A percentile compares a stretch with the other conserved stretches of the same genome.
These are phyloP conservation scores for Umbellularia californica DNA, from an alignment of 164 flowering plant genomes.

Conservation along the genomic window DNA sequence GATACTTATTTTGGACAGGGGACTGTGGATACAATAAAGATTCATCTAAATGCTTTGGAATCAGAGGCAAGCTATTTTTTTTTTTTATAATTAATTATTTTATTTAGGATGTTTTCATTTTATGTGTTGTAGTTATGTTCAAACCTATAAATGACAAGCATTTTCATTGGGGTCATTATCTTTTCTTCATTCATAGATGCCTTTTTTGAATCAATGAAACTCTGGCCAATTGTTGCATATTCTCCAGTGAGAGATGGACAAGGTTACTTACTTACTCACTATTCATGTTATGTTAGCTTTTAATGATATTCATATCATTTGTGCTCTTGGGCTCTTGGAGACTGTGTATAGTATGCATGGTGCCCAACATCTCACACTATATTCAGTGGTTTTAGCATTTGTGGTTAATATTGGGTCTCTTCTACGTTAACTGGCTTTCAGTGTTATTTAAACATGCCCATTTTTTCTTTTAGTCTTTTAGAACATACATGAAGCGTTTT, in stretches of 20 bases:
- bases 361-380: no score
- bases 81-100: not conserved
- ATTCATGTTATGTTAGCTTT: not conserved
- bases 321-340: not conserved
- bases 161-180: not conserved
- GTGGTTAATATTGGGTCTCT: not conserved
- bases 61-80: slow-evolving; percentile 46
- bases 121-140: no score
- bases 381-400: no score
- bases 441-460: not conserved
- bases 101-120: not conserved
- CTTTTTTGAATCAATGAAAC: not conserved
- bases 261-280: not conserved
- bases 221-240: not conserved
- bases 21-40: slow-evolving; percentile 68
- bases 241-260: not conserved
- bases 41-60: slow-evolving; percentile 60
- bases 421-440: not conserved
- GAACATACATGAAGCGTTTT: not conserved
- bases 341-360: no score
- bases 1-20: slow-evolving; percentile 88
- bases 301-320: not conserved
- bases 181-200: not conserved
- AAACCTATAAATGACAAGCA: no score
- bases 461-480: no score